phyloP scores from a whole-genome alignment of 495 filamentous ascomycete species.

The Penicillium mononematosum region DNA sequence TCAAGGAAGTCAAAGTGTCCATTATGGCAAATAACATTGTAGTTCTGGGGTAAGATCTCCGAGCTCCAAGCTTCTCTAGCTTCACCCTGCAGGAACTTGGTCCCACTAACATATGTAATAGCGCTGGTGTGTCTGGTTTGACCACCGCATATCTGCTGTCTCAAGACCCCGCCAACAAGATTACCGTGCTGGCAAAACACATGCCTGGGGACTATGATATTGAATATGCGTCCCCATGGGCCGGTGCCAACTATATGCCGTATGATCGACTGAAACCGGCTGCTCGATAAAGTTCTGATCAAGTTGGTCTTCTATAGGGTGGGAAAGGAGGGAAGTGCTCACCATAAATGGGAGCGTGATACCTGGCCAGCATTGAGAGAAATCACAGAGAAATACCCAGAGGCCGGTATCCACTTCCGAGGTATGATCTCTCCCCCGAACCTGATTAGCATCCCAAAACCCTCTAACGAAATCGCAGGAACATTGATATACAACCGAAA shows the following conservation, averaged over 20 bases:
- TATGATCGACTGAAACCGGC: constrained; percentile 36
- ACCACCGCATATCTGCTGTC: constrained; percentile 88
- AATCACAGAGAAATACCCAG: constrained; percentile 69
- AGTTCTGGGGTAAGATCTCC: constrained; percentile 57
- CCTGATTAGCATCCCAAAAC: neutral
- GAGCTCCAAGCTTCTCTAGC: neutral
- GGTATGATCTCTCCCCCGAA: constrained; percentile 40
- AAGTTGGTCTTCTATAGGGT: constrained; percentile 39
- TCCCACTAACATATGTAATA: constrained; percentile 36
- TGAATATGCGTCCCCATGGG: constrained; percentile 94
- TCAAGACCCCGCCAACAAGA: constrained; percentile 60
- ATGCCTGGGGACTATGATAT: constrained; percentile 99
- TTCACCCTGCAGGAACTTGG: neutral
- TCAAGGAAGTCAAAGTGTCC: neutral
- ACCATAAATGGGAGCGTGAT: constrained; percentile 60
- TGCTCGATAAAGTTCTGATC: neutral
- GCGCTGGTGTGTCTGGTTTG: constrained; percentile 87
- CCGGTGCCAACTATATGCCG: constrained; percentile 91
- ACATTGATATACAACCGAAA: constrained; percentile 61
- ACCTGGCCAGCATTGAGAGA: constrained; percentile 67
- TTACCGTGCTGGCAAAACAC: constrained; percentile 89
- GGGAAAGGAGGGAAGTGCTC: constrained; percentile 50
- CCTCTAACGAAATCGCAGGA: constrained; percentile 31
- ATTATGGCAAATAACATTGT: constrained; percentile 57
- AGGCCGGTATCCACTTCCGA: constrained; percentile 88